Conservation (phyloP, 2,329 filamentous ascomycete species). For the Cytospora piceicola region DNA sequence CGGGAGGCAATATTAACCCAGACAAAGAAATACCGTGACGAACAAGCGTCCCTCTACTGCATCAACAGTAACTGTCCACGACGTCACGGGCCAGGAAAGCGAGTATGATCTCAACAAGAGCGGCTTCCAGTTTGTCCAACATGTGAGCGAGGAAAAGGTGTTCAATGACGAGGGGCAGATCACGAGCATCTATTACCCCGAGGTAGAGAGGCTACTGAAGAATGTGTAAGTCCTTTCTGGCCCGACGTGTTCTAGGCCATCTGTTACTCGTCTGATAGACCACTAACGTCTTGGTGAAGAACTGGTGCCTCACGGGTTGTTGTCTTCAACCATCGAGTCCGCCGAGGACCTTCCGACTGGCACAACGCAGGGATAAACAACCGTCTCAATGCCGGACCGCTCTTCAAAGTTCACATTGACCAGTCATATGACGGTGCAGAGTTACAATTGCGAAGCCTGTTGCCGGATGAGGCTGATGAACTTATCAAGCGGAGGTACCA, state of each 20-base stretch:
- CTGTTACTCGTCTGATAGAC: slow-evolving; percentile 50
- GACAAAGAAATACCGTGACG: slow-evolving; percentile 52
- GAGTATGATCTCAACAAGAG: slow-evolving; percentile 61
- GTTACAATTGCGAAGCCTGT: slow-evolving; percentile 32
- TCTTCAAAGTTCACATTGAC: slow-evolving; percentile 54
- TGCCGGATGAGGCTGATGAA: slow-evolving; percentile 34
- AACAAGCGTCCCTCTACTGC: slow-evolving; percentile 71
- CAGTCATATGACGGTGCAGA: slow-evolving; percentile 39
- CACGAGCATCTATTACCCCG: slow-evolving; percentile 60
- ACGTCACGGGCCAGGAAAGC: slow-evolving; percentile 65
- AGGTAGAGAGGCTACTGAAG: slow-evolving; percentile 59
- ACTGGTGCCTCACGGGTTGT: slow-evolving; percentile 23
- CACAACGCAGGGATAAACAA: slow-evolving; percentile 69
- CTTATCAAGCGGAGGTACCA: slow-evolving; percentile 42
- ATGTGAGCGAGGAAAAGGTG: slow-evolving; percentile 58
- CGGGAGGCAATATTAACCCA: not conserved
- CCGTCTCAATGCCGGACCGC: slow-evolving; percentile 57
- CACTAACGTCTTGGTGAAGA: slow-evolving; percentile 61
- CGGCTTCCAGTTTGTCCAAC: slow-evolving; percentile 59
- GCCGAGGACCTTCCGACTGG: slow-evolving; percentile 58
- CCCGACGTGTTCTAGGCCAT: slow-evolving; percentile 44
- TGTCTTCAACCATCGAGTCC: slow-evolving; percentile 51
- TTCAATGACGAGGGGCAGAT: slow-evolving; percentile 56
- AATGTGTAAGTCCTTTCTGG: slow-evolving; percentile 31
- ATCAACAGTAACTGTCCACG: slow-evolving; percentile 55